phyloP scores from a whole-genome alignment of 441 rosid species.

The Pelargonium citronellum region DNA sequence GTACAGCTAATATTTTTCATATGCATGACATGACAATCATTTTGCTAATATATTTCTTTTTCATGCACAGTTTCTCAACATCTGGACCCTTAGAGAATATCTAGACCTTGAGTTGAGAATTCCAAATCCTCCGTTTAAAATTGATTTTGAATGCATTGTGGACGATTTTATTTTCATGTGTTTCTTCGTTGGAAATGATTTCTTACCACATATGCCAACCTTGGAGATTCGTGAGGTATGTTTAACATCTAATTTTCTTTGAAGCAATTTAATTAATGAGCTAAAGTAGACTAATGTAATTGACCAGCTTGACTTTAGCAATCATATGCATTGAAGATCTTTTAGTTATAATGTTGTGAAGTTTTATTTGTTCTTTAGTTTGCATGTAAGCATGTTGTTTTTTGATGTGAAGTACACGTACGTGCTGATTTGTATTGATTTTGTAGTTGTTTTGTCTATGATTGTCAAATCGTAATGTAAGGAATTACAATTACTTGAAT shows the following conservation, averaged over 20 bases:
- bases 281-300: neutral
- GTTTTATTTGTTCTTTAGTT: neutral
- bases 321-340: neutral
- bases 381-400: neutral
- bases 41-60: constrained; percentile 11
- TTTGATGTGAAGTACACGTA: neutral
- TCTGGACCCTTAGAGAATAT: constrained; percentile 94
- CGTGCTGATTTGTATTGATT: neutral
- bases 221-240: constrained; percentile 97
- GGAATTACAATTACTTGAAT: neutral
- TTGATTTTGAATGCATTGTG: constrained; percentile 73
- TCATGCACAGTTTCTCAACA: constrained; percentile 64
- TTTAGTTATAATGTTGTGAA: neutral
- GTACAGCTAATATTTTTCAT: constrained; percentile 1
- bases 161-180: constrained; percentile 99
- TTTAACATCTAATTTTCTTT: constrained; percentile 3
- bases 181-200: constrained; percentile 98
- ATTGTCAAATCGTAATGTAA: neutral
- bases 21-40: neutral
- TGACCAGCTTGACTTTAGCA: neutral
- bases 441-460: neutral
- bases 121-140: constrained; percentile 43
- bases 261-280: neutral
- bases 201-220: constrained; percentile 98
- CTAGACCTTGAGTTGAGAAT: constrained; percentile 72